Conservation (phyloP, 2,329 filamentous ascomycete genomes). For the Massarina eburnea region DNA sequence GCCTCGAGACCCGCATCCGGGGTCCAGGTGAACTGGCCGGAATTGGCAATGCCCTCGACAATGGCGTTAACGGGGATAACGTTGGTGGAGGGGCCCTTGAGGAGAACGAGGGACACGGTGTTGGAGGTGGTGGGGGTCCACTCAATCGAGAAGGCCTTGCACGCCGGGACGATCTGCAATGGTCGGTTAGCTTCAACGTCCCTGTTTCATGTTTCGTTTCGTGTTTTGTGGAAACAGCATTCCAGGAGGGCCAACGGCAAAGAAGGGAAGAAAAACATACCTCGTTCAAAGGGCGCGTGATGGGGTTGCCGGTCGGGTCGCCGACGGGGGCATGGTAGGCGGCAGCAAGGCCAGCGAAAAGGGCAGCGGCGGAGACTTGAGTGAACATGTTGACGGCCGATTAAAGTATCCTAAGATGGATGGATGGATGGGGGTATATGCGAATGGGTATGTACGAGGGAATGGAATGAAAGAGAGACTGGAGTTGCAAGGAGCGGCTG, state of each 20-base stretch:
- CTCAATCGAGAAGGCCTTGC: constrained; percentile 59
- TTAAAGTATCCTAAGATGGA: constrained; percentile 32
- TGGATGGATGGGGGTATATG: constrained; percentile 18
- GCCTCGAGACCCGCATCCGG: constrained; percentile 51
- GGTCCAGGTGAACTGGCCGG: constrained; percentile 58
- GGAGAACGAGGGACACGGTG: constrained; percentile 60
- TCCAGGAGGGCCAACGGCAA: background rate
- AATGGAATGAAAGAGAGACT: background rate
- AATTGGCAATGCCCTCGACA: constrained; percentile 56
- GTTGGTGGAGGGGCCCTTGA: constrained; percentile 61
- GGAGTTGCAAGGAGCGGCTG: constrained; percentile 27
- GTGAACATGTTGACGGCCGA: constrained; percentile 36
- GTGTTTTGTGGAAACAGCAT: background rate
- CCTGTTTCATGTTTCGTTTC: constrained; percentile 2
- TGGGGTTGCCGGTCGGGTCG: constrained; percentile 55
- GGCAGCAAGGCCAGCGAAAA: constrained; percentile 56
- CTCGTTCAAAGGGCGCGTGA: constrained; percentile 53
- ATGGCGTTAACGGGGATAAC: constrained; percentile 54
- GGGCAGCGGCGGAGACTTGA: constrained; percentile 47
- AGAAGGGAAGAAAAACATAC: constrained; percentile 23
- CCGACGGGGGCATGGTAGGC: constrained; percentile 32
- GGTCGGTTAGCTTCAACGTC: too few species aligned
- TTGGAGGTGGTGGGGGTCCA: constrained; percentile 56
- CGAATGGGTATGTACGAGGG: constrained; percentile 2
- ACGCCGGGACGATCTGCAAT: constrained; percentile 57